Conservation (phyloP, 129 eudicot species). For the Chrysanthemum lavandulifolium region DNA sequence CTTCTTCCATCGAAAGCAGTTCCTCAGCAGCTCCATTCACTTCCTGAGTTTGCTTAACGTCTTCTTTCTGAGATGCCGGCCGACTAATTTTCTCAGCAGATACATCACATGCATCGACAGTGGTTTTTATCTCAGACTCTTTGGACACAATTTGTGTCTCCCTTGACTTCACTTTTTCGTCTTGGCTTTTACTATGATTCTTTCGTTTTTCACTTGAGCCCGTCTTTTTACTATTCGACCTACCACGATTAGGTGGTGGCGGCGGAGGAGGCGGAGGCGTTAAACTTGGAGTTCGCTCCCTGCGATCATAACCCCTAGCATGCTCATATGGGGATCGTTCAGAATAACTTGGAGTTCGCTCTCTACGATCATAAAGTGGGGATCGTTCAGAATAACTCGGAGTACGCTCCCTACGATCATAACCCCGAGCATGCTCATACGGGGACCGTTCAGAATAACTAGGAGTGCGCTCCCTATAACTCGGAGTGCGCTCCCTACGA, state of each 20-base stretch:
- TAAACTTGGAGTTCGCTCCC: slow-evolving; percentile 54
- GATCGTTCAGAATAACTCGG: slow-evolving; percentile 66
- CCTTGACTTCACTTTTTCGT: slow-evolving; percentile 43
- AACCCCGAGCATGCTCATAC: slow-evolving; percentile 46
- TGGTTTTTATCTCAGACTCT: slow-evolving; percentile 45
- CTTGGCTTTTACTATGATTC: slow-evolving; percentile 51
- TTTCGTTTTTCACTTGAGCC: slow-evolving; percentile 56
- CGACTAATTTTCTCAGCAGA: slow-evolving; percentile 29
- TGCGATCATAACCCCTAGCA: slow-evolving; percentile 49
- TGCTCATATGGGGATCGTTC: slow-evolving; percentile 73
- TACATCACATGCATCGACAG: slow-evolving; percentile 33
- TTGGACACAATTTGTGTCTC: slow-evolving; percentile 39
- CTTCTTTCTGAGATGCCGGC: slow-evolving; percentile 27
- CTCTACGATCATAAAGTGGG: slow-evolving; percentile 52
- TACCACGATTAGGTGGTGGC: slow-evolving; percentile 54
- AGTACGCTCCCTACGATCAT: slow-evolving; percentile 59
- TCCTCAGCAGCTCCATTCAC: slow-evolving; percentile 69
- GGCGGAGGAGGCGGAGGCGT: slow-evolving; percentile 61
- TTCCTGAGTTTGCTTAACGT: slow-evolving; percentile 37
- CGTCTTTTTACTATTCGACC: slow-evolving; percentile 43
- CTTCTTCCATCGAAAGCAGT: slow-evolving; percentile 92
- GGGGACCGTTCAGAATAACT: slow-evolving; percentile 61
- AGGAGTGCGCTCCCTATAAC: slow-evolving; percentile 65
- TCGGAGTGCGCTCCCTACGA: slow-evolving; percentile 49
- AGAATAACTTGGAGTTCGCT: slow-evolving; percentile 61